Evolutionary conservation across 1,139 yeast genomes (phyloP), one percentile per base, ranked within the genome.

Genomic region (Maudiozyma humilis): DNA sequence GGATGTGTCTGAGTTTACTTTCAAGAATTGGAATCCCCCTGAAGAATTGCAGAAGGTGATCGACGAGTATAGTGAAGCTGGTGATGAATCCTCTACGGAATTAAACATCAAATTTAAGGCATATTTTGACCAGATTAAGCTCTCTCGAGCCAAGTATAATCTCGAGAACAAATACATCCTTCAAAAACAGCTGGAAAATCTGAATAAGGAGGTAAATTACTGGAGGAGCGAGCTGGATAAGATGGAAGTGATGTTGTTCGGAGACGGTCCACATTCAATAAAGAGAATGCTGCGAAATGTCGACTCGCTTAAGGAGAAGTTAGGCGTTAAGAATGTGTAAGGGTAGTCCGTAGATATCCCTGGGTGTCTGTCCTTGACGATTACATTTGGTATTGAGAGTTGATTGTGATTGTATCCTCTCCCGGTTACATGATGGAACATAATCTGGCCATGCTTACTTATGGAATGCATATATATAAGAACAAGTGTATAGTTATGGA

Each of bases 151-250:
- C 2, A 52, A 52, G 39, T 60, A 54, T 35, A 52, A 54, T 4
- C 43, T 61, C 18, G 62, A 59, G 38, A 60, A 60, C 44, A 57
- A 56, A 36, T 52, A 60, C 35, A 39, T 56, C 2, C 42, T 61
- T 32, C 56, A 59, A 37, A 52, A 51, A n/a, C 43, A 45, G 12
- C 40, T 60, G 31, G 40, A 46, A 12, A 44, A 49, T 16, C 36
- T 60, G 25, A 55, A 51, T 10, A 53, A 51, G 37, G 63, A 59
- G 34, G 59, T 59, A 1, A 53, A 53, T 12, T 47, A 50, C 14
- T 61, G 65, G 65, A 53, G 60, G 36, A 54, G 51, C 34, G 59
- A 60, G 33, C 57, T 59, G 54, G 58, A 57, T 19, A 51, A 53
- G 30, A 50, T 60, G 25, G 65, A 61, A 39, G 51, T 45, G 41